These are phyloP conservation scores for Globisporangium parvum DNA, from an alignment of 352 stramenopile species.

Conservation along the genomic window DNA sequence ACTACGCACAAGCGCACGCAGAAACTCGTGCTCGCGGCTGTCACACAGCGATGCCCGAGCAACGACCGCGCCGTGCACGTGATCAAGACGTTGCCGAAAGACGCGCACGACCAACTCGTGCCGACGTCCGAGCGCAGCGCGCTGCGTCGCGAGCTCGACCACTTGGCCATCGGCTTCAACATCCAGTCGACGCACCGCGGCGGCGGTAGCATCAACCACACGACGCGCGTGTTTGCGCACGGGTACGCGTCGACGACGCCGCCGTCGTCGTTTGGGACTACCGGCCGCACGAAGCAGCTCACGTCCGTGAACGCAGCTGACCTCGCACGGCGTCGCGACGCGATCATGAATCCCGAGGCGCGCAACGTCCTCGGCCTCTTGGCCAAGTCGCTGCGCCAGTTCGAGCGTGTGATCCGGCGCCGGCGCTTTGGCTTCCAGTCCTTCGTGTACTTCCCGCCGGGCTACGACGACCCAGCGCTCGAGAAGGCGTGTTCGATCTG, in stretches of 20 bases:
- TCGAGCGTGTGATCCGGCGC: slow-evolving; percentile 65
- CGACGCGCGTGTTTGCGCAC: slow-evolving; percentile 49
- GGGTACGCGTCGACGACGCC: slow-evolving; percentile 45
- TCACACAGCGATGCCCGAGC: slow-evolving; percentile 35
- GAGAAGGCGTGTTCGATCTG: slow-evolving; percentile 39
- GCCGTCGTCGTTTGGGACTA: slow-evolving; percentile 27
- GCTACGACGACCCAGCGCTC: slow-evolving; percentile 21
- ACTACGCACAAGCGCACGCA: slow-evolving; percentile 38
- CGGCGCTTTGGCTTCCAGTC: slow-evolving; percentile 63
- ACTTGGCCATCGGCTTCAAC: slow-evolving; percentile 54
- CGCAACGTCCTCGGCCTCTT: slow-evolving; percentile 53
- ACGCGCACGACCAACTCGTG: slow-evolving; percentile 45
- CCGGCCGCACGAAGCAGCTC: background rate
- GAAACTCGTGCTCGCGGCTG: slow-evolving; percentile 41
- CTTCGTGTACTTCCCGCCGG: slow-evolving; percentile 53
- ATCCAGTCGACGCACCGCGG: slow-evolving; percentile 32
- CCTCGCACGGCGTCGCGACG: slow-evolving; percentile 28
- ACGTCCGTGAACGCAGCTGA: slow-evolving; percentile 16
- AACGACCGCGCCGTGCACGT: slow-evolving; percentile 48
- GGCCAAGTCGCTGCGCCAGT: slow-evolving; percentile 42
- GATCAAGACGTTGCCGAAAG: slow-evolving; percentile 58
- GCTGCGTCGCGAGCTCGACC: slow-evolving; percentile 45
- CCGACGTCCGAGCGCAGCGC: slow-evolving; percentile 39
- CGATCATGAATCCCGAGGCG: slow-evolving; percentile 55
- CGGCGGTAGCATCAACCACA: slow-evolving; percentile 23